Evolutionary conservation across 1,284 basidiomycete species (phyloP), one percentile per base, ranked within the genome.

Genomic region (Leccinum angustisporum): DNA sequence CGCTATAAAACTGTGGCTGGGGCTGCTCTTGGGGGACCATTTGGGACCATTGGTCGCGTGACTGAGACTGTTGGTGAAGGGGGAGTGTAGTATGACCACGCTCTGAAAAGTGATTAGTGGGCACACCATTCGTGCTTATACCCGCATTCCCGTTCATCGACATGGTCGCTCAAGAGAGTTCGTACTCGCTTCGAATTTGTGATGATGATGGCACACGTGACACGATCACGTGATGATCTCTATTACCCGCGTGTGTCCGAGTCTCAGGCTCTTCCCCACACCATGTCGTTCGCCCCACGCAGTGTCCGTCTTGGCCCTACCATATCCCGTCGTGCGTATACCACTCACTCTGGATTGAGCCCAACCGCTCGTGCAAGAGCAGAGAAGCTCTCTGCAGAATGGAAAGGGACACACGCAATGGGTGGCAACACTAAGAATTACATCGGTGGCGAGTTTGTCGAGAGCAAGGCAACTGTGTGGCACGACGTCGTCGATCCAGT

Each of bases 401-500:
- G 94, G 93, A 88, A 88, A 68, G 95, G 95, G 58, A 95, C 94
- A 11, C 92, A 82, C 63, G 88, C 89, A 38, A 83, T 85, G 14
- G 95, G 95, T 16, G 90, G 85, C 54, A 88, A 83, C 66, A 95
- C 93, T 55, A 94, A 91, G 84, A 95, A 95, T 77, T 96, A 89
- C 77, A 91, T 97, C 65, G 88, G 86, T 31, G 95, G 95, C 38
- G 82, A 93, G 77, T 97, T 96, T 70, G 81, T 90, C 31, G 90
- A 96, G 70, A 94, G 91, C 76, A 86, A 86, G 70, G 77, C 92
- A 4, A 77, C 81, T 2, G 80, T 89, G 62, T 97, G 92, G 90
- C 84, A 93, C 62, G 92, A 96, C 59, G 86, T 97, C 4, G 79
- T 87, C 64, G 95, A 98, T 78, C 95, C 95, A 11, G 94, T 95